These are phyloP conservation scores for Glycine tomentella DNA, from an alignment of 306 rosid genomes.

Conservation along the genomic window DNA sequence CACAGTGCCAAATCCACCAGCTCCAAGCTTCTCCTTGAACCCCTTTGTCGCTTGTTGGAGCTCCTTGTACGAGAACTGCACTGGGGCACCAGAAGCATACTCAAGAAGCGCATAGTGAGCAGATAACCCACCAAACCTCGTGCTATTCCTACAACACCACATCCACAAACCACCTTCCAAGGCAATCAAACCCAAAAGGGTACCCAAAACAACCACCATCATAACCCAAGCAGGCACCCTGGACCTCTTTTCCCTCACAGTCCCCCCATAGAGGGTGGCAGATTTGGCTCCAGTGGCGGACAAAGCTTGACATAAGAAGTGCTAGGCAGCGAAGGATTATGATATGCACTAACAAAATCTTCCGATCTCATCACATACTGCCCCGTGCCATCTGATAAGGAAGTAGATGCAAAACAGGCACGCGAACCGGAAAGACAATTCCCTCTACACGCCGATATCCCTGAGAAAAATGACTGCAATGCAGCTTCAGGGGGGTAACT, in stretches of 20 bases:
- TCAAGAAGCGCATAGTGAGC: constrained; percentile 86
- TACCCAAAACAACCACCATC: constrained; percentile 55
- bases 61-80: constrained; percentile 81
- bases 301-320: constrained; percentile 58
- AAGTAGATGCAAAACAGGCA: constrained; percentile 51
- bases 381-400: constrained; percentile 57
- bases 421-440: constrained; percentile 45
- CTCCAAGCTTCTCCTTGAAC: constrained; percentile 92
- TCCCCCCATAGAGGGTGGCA: constrained; percentile 42
- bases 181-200: constrained; percentile 62
- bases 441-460: constrained; percentile 41
- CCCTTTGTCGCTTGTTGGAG: constrained; percentile 80
- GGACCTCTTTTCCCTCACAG: constrained; percentile 34
- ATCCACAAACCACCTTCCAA: constrained; percentile 80
- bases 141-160: constrained; percentile 73
- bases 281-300: constrained; percentile 45
- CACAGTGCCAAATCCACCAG: constrained; percentile 84
- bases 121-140: constrained; percentile 65
- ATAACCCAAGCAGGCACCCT: constrained; percentile 56
- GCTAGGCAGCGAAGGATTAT: constrained; percentile 49
- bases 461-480: not conserved
- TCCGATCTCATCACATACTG: constrained; percentile 41
- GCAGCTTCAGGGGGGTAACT: constrained; percentile 55
- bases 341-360: constrained; percentile 50
- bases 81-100: constrained; percentile 95